Base-by-base conservation (phyloP, 164 flowering plant species). In the Vitis labrusca region DNA sequence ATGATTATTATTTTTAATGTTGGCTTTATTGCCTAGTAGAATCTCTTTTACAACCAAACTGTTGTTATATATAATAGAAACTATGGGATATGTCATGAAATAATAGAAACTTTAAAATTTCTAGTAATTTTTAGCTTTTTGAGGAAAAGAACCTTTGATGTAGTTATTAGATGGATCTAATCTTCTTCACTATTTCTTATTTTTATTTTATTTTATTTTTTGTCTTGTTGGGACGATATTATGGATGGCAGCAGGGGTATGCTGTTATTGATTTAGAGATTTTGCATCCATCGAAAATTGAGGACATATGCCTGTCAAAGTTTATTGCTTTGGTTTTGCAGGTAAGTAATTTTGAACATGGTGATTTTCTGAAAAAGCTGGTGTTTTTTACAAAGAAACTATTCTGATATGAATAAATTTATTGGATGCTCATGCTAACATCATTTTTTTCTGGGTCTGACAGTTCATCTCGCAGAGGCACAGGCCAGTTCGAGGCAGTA, bases 401-500 rank as follows among this genome's bases (percentile, higher is more conserved):
- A 23, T 16, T 61, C 53, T 29, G 52, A n/a, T 29, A 10, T 58
- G n/a, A 30, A 17, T 59, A 16, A 65, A 4, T 72, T 27, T 1
- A 13, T 32, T 27, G 30, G 50, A 51, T 64, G 23, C 10, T 64
- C 2, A 58, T 54, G 15, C 66, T 78, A 48, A 73, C 61, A 10
- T 9, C 58, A 57, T 5, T 54, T 70, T 67, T 9, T 12, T 69
- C 10, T 76, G 48, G 48, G 63, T 67, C 49, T 66, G 6, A 55
- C 80, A 94, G 97, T 94, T 90, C 73, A 81, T 92, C 71, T 94
- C 97, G 15, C 98, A 92, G 80, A 87, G 89, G 77, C 90, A 92
- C 23, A 87, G 83, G 73, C 97, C 92, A 52, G 79, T 92, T 56
- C 85, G 98, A 52, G 94, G 98, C 17, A 87, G 85, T 65, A 75